Conservation (phyloP, 345 rosid species). For the Citrus unshiu region DNA sequence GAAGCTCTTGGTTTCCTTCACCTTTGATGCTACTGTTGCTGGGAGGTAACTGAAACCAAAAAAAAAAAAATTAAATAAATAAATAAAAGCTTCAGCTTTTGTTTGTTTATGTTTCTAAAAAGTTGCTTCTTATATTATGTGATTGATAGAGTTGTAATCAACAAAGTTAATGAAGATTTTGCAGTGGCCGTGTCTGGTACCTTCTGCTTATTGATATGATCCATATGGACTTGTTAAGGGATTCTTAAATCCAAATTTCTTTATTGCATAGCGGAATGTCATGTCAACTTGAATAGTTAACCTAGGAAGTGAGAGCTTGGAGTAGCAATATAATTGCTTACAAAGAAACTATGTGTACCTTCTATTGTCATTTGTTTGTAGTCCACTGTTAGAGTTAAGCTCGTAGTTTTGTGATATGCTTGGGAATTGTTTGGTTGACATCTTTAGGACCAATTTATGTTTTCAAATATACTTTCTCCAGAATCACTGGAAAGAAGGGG, state of each 20-base stretch:
- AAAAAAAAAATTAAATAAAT: too few species aligned
- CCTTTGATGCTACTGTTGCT: conserved; percentile 81
- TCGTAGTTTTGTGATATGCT: neutral
- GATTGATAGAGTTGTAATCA: neutral
- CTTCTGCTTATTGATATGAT: too few species aligned
- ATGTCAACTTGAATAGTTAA: too few species aligned
- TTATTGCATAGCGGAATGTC: too few species aligned
- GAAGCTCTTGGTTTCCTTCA: conserved; percentile 66
- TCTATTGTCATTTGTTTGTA: neutral
- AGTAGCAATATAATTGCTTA: neutral
- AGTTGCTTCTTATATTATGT: neutral
- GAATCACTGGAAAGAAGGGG: neutral
- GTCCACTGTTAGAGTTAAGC: neutral
- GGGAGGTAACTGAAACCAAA: conserved; percentile 50
- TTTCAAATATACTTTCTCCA: neutral
- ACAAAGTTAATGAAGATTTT: too few species aligned
- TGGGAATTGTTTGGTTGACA: neutral
- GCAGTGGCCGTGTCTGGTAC: too few species aligned
- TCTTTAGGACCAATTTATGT: neutral
- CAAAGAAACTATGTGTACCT: neutral
- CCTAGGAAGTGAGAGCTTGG: too few species aligned
- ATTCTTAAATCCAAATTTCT: too few species aligned
- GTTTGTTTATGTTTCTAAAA: neutral
- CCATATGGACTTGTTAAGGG: too few species aligned
- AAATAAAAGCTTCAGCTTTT: neutral